A percentile compares a stretch with the other conserved stretches of the same genome.
Conservation (phyloP, 257 asterid genomes). For the Ehretia macrophylla region DNA sequence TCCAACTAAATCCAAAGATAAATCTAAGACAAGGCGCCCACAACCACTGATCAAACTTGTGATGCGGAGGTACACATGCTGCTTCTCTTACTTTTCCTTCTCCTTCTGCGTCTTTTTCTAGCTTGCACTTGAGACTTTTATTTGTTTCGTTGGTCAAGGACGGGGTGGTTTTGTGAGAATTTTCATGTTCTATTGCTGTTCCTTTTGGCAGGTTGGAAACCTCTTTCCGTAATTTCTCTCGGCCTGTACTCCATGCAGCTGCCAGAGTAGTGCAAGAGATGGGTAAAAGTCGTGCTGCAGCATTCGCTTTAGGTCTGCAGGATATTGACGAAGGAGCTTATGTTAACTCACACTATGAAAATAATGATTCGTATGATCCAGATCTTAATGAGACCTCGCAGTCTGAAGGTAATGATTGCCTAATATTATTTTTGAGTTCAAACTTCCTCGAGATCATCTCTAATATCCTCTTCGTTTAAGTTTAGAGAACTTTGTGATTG, state of each 20-base stretch:
- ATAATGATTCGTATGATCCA: slow-evolving; percentile 61
- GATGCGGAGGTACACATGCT: slow-evolving; percentile 80
- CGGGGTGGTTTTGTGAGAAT: neutral
- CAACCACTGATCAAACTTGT: slow-evolving; percentile 97
- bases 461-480: neutral
- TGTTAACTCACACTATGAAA: slow-evolving; percentile 61
- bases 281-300: slow-evolving; percentile 99
- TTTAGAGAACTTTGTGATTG: neutral
- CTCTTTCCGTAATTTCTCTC: slow-evolving; percentile 91
- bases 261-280: slow-evolving; percentile 98
- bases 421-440: slow-evolving; percentile 11
- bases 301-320: slow-evolving; percentile 87
- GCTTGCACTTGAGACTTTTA: neutral
- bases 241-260: slow-evolving; percentile 97
- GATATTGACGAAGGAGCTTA: slow-evolving; percentile 92
- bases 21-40: slow-evolving; percentile 81
- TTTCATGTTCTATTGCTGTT: slow-evolving; percentile 18
- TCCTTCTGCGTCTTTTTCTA: neutral
- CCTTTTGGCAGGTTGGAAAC: slow-evolving; percentile 69
- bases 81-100: slow-evolving; percentile 3
- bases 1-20: slow-evolving; percentile 72
- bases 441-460: slow-evolving; percentile 3
- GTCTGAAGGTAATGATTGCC: slow-evolving; percentile 64
- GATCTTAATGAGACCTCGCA: slow-evolving; percentile 81
- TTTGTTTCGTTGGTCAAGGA: neutral